Evolutionary conservation across 2,329 filamentous ascomycete species (phyloP).

Genomic region (Daldinia sp.): DNA sequence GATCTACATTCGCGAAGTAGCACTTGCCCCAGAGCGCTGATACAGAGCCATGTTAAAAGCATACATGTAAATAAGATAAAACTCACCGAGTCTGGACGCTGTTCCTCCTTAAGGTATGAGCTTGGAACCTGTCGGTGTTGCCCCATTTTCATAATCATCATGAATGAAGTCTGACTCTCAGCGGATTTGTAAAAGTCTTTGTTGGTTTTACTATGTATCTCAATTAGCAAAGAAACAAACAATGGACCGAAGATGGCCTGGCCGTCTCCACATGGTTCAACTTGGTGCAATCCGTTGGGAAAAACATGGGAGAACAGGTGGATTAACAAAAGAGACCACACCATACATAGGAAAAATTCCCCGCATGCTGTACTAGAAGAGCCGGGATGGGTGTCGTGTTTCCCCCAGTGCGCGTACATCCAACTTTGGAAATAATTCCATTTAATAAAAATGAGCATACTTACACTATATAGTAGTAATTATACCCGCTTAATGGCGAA

Average conservation of each 20-base stretch:
- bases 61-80: constrained; percentile 37
- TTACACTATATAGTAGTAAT: constrained; percentile 13
- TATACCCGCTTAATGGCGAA: background rate
- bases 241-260: constrained; percentile 39
- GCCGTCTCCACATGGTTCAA: constrained; percentile 40
- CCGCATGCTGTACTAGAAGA: constrained; percentile 33
- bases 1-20: constrained; percentile 26
- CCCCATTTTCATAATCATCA: constrained; percentile 57
- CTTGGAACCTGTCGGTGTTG: constrained; percentile 55
- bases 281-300: constrained; percentile 39
- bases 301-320: constrained; percentile 29
- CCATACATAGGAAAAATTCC: constrained; percentile 24
- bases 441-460: constrained; percentile 17
- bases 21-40: constrained; percentile 22
- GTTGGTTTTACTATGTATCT: constrained; percentile 25
- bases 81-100: constrained; percentile 54
- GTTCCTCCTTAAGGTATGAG: constrained; percentile 55
- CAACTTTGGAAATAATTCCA: constrained; percentile 10
- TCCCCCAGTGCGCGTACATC: constrained; percentile 12
- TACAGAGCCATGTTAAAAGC: constrained; percentile 3
- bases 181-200: constrained; percentile 15
- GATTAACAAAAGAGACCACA: constrained; percentile 31
- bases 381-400: constrained; percentile 28
- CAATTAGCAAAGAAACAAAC: constrained; percentile 34
- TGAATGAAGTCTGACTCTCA: constrained; percentile 24